These are phyloP conservation scores for Omphalea diandra DNA, from an alignment of 441 rosid genomes.

Conservation along the genomic window DNA sequence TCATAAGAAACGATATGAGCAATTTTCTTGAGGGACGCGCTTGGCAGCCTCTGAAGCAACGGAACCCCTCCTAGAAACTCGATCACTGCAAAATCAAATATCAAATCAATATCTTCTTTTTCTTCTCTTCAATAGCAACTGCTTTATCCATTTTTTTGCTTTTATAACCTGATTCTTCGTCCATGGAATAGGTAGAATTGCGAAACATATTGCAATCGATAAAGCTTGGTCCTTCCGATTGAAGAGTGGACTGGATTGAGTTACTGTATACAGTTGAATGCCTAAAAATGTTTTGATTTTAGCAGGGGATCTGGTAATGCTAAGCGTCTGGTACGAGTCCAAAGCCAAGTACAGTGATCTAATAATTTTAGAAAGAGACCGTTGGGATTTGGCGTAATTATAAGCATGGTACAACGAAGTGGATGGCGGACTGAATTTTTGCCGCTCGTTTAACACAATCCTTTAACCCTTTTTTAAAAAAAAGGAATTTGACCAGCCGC, in stretches of 20 bases:
- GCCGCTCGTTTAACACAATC: too few relatives aligned
- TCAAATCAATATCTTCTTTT: too few relatives aligned
- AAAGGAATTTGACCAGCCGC: too few relatives aligned
- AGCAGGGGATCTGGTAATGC: not conserved
- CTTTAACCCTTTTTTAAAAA: too few relatives aligned
- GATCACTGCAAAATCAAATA: conserved; percentile 47
- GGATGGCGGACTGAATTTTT: too few relatives aligned
- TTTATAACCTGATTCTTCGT: not conserved
- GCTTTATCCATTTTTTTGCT: too few relatives aligned
- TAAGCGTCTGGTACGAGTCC: not conserved
- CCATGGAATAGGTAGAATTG: not conserved
- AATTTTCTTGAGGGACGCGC: conserved; percentile 66
- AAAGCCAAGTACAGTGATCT: too few relatives aligned
- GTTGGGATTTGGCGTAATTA: not conserved
- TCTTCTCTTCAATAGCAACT: too few relatives aligned
- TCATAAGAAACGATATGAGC: conserved; percentile 51
- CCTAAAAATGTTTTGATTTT: too few relatives aligned
- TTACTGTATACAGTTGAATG: too few relatives aligned
- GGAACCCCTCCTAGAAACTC: conserved; percentile 84
- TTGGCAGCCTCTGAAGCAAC: conserved; percentile 73
- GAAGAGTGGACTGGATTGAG: not conserved
- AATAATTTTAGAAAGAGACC: not conserved
- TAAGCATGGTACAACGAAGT: too few relatives aligned
- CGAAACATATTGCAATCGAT: not conserved
- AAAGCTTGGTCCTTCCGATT: not conserved